Base-by-base conservation (phyloP, 2,329 filamentous ascomycete genomes). In the Amylocarpus encephaloides region DNA sequence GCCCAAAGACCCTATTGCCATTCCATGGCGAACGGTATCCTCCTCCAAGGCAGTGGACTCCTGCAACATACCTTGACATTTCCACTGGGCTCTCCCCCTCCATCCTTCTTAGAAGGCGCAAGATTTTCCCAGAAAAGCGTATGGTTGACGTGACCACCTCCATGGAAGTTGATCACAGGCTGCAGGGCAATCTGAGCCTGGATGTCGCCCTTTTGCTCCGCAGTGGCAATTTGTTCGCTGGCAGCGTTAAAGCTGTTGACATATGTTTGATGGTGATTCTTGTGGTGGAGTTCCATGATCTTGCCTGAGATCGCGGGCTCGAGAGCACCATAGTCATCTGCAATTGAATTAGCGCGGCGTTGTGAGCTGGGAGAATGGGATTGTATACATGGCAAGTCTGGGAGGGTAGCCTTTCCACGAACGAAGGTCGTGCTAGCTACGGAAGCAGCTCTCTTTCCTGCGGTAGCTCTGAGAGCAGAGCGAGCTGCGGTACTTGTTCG, bases 261-360 rank as follows among this genome's bases (percentile, higher is more conserved):
- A 70, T 95, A 95, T 65, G 90, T 91, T 72, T 92, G 83, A 76
- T 95, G 91, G 78, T 95, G 90, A 73, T 90, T 92, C 73, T 80
- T 84, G 80, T 95, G 87, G 78, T 95, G 91, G 41, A 95, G 81
- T 75, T 95, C 88, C 91, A 95, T 95, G 75, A 95, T 95, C 73
- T 93, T 82, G 69, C 86, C 86, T 43, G 86, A 91, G 74, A 95
- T 82, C 65, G 76, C 67, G 45, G 81, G 81, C 75, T 98, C 93
- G 64, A 98, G 89, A 46, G 91, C 93, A 67, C 86, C 88, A 71
- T 96, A 98, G 78, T 96, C 93, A 69, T 97, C 92, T 95, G 59
- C 32, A 32, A 13, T 32, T 43, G 19, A 19, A 46, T 58, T 45
- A 56, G 42, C 16, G 32, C 7, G 11, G 2, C 15, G 11, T 16